Percentiles rank a stretch among this genome's conserved stretches.
Conservation (phyloP, 495 filamentous ascomycete species). For the Hyaloscypha bicolor region DNA sequence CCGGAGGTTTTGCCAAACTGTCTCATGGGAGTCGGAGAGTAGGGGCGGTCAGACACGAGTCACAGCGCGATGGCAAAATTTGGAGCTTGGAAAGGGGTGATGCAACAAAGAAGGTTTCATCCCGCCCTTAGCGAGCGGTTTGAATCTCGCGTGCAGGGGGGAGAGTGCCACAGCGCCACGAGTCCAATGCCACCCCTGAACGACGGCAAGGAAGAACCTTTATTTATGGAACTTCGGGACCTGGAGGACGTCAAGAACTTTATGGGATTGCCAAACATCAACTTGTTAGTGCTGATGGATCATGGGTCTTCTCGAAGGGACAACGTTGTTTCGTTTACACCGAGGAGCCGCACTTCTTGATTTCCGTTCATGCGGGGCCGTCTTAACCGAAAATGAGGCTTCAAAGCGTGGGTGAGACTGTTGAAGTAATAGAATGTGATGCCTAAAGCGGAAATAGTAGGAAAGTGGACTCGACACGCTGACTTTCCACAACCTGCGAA, state of each 20-base stretch:
- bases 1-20: constrained; percentile 22
- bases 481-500: not conserved
- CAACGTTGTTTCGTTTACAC: constrained; percentile 22
- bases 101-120: constrained; percentile 29
- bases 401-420: constrained; percentile 4
- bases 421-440: not conserved
- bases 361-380: not conserved
- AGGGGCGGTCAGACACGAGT: constrained; percentile 14
- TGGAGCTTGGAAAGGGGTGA: constrained; percentile 14
- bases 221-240: not conserved
- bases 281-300: not conserved
- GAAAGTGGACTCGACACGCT: not conserved
- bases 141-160: not conserved
- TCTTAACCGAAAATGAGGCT: not conserved
- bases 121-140: constrained; percentile 22
- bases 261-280: constrained; percentile 17
- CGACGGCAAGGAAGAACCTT: not conserved
- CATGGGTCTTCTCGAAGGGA: constrained; percentile 1
- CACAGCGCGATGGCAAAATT: constrained; percentile 14
- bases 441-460: not conserved
- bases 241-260: not conserved
- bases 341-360: not conserved
- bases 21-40: constrained; percentile 33
- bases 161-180: not conserved
- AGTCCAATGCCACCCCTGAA: not conserved